Percentiles rank a stretch among this genome's conserved stretches.
Evolutionary conservation across 768 basidiomycete species (phyloP).

Genomic region (Boletus edulis): DNA sequence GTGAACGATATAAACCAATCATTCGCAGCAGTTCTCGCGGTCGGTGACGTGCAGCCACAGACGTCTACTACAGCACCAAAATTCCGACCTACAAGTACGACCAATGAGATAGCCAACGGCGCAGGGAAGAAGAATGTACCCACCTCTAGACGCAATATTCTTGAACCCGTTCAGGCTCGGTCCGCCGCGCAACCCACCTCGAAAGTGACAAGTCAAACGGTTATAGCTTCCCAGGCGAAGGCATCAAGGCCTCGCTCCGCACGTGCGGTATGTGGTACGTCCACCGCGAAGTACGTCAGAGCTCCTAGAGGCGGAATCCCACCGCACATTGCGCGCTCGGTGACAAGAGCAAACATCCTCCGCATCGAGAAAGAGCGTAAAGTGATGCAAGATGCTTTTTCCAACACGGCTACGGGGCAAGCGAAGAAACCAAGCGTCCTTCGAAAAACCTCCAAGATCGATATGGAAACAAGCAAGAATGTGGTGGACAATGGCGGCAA

Average conservation of each 20-base stretch:
- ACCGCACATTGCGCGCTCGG: conserved; percentile 30
- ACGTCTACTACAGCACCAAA: not conserved
- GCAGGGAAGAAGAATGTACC: not conserved
- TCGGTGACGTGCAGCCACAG: not conserved
- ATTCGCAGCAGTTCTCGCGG: not conserved
- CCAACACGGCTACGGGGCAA: not conserved
- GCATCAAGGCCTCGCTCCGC: conserved; percentile 4
- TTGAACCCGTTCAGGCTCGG: conserved; percentile 1
- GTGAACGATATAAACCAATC: not conserved
- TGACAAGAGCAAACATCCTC: conserved; percentile 27
- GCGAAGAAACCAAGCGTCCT: conserved; percentile 30
- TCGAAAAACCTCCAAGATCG: not conserved
- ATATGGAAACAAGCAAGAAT: conserved; percentile 1
- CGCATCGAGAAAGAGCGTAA: conserved; percentile 24
- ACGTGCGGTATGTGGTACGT: not conserved
- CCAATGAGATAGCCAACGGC: not conserved
- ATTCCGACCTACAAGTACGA: not conserved
- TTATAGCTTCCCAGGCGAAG: not conserved
- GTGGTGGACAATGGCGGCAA: not conserved
- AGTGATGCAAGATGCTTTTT: conserved; percentile 15
- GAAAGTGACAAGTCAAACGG: not conserved
- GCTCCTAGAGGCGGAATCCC: conserved; percentile 32
- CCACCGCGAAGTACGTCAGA: conserved; percentile 5
- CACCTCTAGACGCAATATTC: not conserved
- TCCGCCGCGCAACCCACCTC: not conserved